phyloP scores from a whole-genome alignment of 805 yeast genomes.

The Nakazawaea ernobii region DNA sequence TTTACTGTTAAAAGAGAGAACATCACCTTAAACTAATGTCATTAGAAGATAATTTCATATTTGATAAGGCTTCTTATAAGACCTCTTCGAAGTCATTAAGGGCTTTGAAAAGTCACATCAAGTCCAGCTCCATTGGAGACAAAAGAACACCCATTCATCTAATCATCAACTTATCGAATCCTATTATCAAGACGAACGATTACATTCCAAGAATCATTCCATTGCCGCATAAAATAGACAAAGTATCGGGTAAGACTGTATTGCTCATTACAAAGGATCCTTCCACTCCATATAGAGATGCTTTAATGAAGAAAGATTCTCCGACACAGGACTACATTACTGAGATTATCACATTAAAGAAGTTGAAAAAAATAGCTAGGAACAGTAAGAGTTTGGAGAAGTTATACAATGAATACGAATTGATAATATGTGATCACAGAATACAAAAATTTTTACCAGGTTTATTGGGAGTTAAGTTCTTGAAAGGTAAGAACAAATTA shows the following conservation, averaged over 20 bases:
- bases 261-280: constrained; percentile 74
- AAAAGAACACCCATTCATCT: constrained; percentile 29
- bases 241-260: constrained; percentile 43
- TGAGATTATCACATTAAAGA: constrained; percentile 55
- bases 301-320: constrained; percentile 41
- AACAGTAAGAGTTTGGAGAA: constrained; percentile 41
- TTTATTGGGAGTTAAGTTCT: constrained; percentile 55
- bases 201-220: constrained; percentile 57
- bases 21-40: neutral
- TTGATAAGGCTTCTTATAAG: constrained; percentile 14
- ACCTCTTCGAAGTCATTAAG: constrained; percentile 20
- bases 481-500: constrained; percentile 52
- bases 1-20: neutral
- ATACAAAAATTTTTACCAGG: constrained; percentile 55
- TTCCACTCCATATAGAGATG: constrained; percentile 45
- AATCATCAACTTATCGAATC: constrained; percentile 42
- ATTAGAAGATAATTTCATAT: constrained; percentile 7
- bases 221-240: constrained; percentile 44
- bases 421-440: constrained; percentile 65
- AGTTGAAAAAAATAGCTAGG: constrained; percentile 39
- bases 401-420: constrained; percentile 55
- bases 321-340: constrained; percentile 58
- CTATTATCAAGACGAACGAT: constrained; percentile 39
- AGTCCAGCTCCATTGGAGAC: constrained; percentile 6
- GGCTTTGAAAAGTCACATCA: constrained; percentile 26